Base-by-base conservation (phyloP, 345 rosid species). In the Excoecaria cochinchinensis region DNA sequence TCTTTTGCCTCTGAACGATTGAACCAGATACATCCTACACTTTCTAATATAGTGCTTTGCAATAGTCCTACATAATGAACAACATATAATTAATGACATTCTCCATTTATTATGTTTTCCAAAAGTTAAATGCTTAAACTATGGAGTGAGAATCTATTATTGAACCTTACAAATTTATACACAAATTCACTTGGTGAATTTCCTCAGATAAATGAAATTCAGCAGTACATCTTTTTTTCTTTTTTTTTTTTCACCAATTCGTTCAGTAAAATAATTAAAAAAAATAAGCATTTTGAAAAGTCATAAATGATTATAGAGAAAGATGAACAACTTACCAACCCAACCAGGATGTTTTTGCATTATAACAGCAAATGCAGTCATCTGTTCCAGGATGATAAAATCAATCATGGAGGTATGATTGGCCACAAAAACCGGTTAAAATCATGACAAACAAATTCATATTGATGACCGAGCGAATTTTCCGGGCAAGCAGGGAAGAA, bases 261-360 rank as follows among this genome's bases (percentile, higher is more conserved):
- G 21, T 22, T 5, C 12, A 17, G 38, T 17, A 63, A 15, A 63
- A 17, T 63, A 47, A 44, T 24, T 12, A 44, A 7, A 1, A 38
- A 38, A 67, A 6, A 48, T 8, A 61, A 67, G 15, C 52, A 66
- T 42, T 22, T 2, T 55, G 38, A 55, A 59, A 58, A 58, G 4
- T 25, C 36, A 9, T 59, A 24, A 9, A 22, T 55, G n/a, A 39
- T 44, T 24, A 53, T 4, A 46, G 5, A 67, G 36, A 73, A 69
- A 48, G 38, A 80, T 39, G 40, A 46, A 48, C 69, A 46, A 86
- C 99, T 88, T 82, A 91, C 99, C 99, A 88, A 93, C 98, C 99
- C 99, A 96, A 74, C 99, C 99, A 82, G 99, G 99, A 88, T 96
- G 99, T 81, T 96, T 96, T 82, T 96, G 99, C 99, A 96, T 93